Percentiles rank a stretch among this genome's conserved stretches.
Evolutionary conservation across 768 basidiomycete genomes (phyloP).

Genomic region (Boletus rex-veris): DNA sequence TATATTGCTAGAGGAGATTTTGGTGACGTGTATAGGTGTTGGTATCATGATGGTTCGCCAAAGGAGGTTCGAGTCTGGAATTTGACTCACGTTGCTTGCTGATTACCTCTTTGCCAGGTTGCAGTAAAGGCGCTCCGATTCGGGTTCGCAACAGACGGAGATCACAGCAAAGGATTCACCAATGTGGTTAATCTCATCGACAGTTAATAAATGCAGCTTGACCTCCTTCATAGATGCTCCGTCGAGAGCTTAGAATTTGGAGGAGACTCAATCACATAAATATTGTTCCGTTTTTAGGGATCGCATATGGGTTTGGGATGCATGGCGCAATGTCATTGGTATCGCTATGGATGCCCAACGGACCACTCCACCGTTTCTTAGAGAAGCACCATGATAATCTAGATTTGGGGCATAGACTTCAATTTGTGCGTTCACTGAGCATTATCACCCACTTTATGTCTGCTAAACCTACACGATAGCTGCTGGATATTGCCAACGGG

Average conservation of each 20-base stretch:
- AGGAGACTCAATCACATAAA: no score
- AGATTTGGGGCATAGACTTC: background rate
- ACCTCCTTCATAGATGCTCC: conserved; percentile 13
- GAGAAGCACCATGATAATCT: no score
- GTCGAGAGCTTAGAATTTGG: conserved; percentile 25
- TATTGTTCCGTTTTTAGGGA: conserved; percentile 6
- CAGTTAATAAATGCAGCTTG: no score
- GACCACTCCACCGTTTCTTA: no score
- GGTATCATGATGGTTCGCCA: background rate
- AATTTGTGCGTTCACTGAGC: conserved; percentile 5
- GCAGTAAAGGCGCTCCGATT: no score
- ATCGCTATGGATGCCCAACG: no score
- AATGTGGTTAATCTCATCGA: no score
- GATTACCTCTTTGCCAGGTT: no score
- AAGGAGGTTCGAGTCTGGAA: background rate
- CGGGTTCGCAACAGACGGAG: no score
- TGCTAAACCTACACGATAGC: conserved; percentile 1
- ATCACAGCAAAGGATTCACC: no score
- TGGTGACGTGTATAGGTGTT: conserved; percentile 6
- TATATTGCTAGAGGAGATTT: background rate
- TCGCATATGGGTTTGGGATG: conserved; percentile 20
- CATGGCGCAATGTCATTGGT: conserved; percentile 19
- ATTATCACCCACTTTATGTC: no score
- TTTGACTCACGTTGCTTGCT: no score
- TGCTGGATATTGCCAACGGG: conserved; percentile 13